Base-by-base conservation (phyloP, 805 yeast genomes). In the Schwanniomyces yamadae region DNA sequence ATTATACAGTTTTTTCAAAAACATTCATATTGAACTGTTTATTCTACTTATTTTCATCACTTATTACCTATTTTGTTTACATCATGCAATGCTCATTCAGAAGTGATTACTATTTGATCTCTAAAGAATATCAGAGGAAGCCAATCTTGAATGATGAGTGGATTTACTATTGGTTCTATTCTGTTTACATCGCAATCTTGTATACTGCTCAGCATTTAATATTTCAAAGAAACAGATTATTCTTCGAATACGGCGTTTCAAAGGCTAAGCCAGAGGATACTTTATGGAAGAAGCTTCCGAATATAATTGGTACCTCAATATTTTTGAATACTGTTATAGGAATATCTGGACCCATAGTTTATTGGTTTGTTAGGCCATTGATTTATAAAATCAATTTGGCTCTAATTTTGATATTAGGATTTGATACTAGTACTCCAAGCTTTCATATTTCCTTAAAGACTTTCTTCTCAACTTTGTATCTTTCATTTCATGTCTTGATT, bases 191-290 rank as follows among this genome's bases (percentile, higher is more conserved):
- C 6, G 73, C 78, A 0, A 21, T 66, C 0, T 23, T 67, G 6
- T 84, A 82, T 53, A 49, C 80, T 6, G 33, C 66, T 1, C 79
- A 75, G 41, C 82, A 75, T 49, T 46, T 75, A 10, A 46, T 74
- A 0, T 69, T 76, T 38, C 83, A 80, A 51, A 63, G 77, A 42
- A 80, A 79, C 54, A 68, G 76, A 39, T 59, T 84, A 26, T 52
- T 58, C 1, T 74, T 82, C 54, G 49, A 57, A 30, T 65, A 64
- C 38, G 75, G 76, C 6, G 57, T 63, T 9, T 58, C 57, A 30
- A 59, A 71, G 37, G 45, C 52, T 3, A 66, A 61, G 10, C 81
- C 80, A 2, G 57, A 67, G 23, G 45, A 46, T 2, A 52, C 49
- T 4, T 49, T 66, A 21, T 52, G 58, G 31, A 21, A 37, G n/a